These are phyloP conservation scores for Zygotorulaspora sp. DNA, from an alignment of 805 yeast species.

Conservation along the genomic window DNA sequence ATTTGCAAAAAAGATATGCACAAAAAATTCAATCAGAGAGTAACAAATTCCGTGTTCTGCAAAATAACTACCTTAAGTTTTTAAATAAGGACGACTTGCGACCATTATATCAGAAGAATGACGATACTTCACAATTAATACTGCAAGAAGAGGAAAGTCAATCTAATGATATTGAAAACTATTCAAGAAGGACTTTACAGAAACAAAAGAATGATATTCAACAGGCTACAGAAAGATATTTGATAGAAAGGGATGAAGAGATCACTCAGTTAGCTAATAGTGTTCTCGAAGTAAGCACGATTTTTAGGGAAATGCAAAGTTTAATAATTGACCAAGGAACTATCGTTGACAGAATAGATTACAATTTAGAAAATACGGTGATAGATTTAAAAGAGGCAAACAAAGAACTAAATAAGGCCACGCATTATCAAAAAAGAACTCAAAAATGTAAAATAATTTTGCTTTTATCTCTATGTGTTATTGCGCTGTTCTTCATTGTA, in stretches of 20 bases:
- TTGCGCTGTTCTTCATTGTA: conserved; percentile 65
- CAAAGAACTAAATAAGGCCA: conserved; percentile 70
- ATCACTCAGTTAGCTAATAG: conserved; percentile 90
- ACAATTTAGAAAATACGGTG: conserved; percentile 77
- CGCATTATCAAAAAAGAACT: conserved; percentile 77
- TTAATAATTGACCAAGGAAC: conserved; percentile 95
- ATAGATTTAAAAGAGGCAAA: conserved; percentile 73
- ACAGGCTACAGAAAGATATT: conserved; percentile 21
- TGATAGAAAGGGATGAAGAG: conserved; percentile 73
- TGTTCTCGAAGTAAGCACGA: conserved; percentile 86
- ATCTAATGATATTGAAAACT: conserved; percentile 36
- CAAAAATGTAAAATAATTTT: conserved; percentile 87
- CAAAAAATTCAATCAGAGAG: conserved; percentile 75
- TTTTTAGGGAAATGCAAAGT: conserved; percentile 87
- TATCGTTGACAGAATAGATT: conserved; percentile 86
- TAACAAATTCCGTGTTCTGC: conserved; percentile 76
- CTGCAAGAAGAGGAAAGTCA: conserved; percentile 34
- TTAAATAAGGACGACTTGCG: conserved; percentile 75
- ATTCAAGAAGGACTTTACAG: conserved; percentile 33
- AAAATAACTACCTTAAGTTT: conserved; percentile 81
- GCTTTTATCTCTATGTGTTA: conserved; percentile 62
- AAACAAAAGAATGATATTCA: conserved; percentile 30
- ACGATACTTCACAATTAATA: conserved; percentile 24
- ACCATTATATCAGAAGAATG: conserved; percentile 33
- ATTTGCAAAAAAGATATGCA: conserved; percentile 82